phyloP scores from a whole-genome alignment of 2,329 filamentous ascomycete genomes.

The Xylariaceae sp. region DNA sequence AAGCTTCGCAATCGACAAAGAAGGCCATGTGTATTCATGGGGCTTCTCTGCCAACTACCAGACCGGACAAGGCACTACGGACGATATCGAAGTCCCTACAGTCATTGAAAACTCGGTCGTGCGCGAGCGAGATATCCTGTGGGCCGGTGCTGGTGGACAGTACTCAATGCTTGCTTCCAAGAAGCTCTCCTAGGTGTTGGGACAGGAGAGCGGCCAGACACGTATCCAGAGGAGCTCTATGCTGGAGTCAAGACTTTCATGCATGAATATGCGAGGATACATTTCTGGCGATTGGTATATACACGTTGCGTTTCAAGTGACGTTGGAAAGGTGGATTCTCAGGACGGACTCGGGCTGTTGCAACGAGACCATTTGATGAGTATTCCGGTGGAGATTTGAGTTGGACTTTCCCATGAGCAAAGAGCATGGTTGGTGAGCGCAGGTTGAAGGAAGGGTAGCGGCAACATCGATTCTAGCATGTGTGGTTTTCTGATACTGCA shows the following conservation, averaged over 20 bases:
- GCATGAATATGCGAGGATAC: too few species aligned
- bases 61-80: slow-evolving; percentile 70
- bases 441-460: too few species aligned
- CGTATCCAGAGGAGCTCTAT: too few species aligned
- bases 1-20: slow-evolving; percentile 62
- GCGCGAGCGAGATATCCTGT: slow-evolving; percentile 65
- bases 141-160: slow-evolving; percentile 83
- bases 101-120: slow-evolving; percentile 81
- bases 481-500: too few species aligned
- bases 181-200: neutral
- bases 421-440: too few species aligned
- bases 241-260: too few species aligned
- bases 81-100: slow-evolving; percentile 73
- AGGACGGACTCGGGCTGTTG: neutral
- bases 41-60: slow-evolving; percentile 78
- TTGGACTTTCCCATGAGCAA: too few species aligned
- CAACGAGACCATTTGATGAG: slow-evolving; percentile 1
- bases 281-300: too few species aligned
- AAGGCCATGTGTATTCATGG: slow-evolving; percentile 71
- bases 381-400: neutral
- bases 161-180: slow-evolving; percentile 45
- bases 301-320: slow-evolving; percentile 10
- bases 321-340: slow-evolving; percentile 5
- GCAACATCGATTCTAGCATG: too few species aligned
- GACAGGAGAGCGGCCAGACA: too few species aligned